These are phyloP conservation scores for Pseudogymnoascus sp. DNA, from an alignment of 2,329 filamentous ascomycete genomes.

Conservation along the genomic window DNA sequence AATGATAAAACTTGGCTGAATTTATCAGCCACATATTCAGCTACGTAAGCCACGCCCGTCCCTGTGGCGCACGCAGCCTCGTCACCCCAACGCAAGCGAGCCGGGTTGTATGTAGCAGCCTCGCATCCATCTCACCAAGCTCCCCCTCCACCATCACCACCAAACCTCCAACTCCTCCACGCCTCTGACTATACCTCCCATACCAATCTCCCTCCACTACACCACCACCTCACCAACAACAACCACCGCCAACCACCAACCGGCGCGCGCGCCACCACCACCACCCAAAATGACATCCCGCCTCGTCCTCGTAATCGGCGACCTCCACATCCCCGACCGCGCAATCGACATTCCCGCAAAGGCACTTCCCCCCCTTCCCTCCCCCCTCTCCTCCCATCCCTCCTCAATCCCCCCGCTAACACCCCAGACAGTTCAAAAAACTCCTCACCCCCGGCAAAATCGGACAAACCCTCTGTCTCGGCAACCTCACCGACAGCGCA, in stretches of 20 bases:
- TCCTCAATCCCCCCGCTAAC: not conserved
- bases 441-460: conserved; percentile 78
- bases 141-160: not conserved
- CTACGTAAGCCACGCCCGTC: not conserved
- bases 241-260: not conserved
- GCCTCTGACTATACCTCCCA: not conserved
- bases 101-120: not conserved
- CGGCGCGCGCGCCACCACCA: conserved; percentile 5
- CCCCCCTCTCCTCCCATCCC: conserved; percentile 10
- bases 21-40: too few species aligned
- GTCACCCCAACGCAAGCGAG: not conserved
- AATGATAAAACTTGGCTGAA: too few species aligned
- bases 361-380: conserved; percentile 39
- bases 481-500: conserved; percentile 70
- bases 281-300: conserved; percentile 60
- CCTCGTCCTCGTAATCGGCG: conserved; percentile 83
- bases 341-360: conserved; percentile 86
- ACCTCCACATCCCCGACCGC: conserved; percentile 88
- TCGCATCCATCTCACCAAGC: not conserved
- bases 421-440: conserved; percentile 61
- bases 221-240: not conserved
- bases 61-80: not conserved
- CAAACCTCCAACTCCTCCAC: not conserved
- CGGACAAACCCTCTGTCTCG: conserved; percentile 69
- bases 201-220: not conserved